phyloP scores from a whole-genome alignment of 306 rosid genomes.

The Medicago truncatula region DNA sequence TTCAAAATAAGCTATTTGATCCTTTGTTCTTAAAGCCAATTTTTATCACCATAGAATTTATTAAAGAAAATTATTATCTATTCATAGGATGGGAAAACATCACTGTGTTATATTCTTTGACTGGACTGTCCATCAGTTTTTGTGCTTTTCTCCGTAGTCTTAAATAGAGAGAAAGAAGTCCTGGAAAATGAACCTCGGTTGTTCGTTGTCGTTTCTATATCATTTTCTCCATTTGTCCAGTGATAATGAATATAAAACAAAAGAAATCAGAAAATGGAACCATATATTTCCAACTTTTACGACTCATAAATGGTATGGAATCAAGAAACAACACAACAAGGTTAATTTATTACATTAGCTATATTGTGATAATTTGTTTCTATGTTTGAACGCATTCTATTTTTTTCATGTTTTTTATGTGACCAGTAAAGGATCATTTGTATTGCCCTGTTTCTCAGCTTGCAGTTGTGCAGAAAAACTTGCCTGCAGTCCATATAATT shows the following conservation, averaged over 20 bases:
- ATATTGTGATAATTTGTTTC: slow-evolving; percentile 8
- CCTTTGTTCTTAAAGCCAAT: no score
- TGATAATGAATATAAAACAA: slow-evolving; percentile 2
- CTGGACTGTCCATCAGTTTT: neutral
- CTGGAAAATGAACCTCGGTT: neutral
- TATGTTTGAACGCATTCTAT: slow-evolving; percentile 6
- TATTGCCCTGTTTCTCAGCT: slow-evolving; percentile 63
- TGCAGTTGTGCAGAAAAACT: slow-evolving; percentile 80
- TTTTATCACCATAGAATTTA: no score
- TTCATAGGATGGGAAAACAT: slow-evolving; percentile 15
- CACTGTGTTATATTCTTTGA: neutral
- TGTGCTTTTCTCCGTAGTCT: slow-evolving; percentile 19
- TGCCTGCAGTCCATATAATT: slow-evolving; percentile 67
- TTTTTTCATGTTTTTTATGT: neutral
- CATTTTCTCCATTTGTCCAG: slow-evolving; percentile 14
- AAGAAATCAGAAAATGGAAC: neutral
- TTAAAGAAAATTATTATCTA: no score
- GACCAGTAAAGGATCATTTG: slow-evolving; percentile 32
- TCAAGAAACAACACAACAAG: slow-evolving; percentile 1
- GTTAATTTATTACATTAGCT: slow-evolving; percentile 22
- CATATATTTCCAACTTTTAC: slow-evolving; percentile 17
- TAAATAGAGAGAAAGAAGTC: slow-evolving; percentile 8
- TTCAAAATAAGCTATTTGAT: no score
- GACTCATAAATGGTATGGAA: slow-evolving; percentile 33
- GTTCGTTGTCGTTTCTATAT: slow-evolving; percentile 1